Conservation (phyloP, 2,329 filamentous ascomycete genomes). For the Microdochium nivale region DNA sequence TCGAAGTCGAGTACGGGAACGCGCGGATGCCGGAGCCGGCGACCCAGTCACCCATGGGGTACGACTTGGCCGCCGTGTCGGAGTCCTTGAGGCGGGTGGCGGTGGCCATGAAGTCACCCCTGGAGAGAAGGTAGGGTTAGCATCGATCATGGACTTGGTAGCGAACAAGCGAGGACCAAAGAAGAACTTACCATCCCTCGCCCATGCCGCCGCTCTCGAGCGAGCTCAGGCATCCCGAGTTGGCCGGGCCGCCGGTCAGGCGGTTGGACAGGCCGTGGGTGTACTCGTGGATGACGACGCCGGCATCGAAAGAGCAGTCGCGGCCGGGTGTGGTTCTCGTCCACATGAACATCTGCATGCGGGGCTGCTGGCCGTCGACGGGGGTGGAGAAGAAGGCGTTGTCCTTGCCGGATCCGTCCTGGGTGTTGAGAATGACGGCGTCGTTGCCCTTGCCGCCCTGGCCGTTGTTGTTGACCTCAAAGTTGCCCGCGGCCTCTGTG, state of each 20-base stretch:
- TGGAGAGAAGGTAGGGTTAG: too few species aligned
- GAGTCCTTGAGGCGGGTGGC: constrained; percentile 33
- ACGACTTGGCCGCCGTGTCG: constrained; percentile 35
- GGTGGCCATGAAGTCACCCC: constrained; percentile 39
- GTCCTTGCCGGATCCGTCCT: constrained; percentile 45
- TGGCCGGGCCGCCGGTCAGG: constrained; percentile 48
- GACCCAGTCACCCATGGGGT: constrained; percentile 37
- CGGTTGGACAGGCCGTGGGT: constrained; percentile 48
- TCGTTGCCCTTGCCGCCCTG: constrained; percentile 42
- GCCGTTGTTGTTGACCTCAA: constrained; percentile 47
- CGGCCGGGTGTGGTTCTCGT: constrained; percentile 34
- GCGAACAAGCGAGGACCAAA: too few species aligned
- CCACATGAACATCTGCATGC: constrained; percentile 55
- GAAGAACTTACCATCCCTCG: too few species aligned
- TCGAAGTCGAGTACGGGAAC: constrained; percentile 35
- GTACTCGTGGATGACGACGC: constrained; percentile 53
- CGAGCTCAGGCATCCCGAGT: constrained; percentile 33
- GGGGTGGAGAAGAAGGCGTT: constrained; percentile 51
- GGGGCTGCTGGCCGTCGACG: constrained; percentile 37
- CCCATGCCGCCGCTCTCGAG: constrained; percentile 38
- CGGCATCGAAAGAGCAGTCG: constrained; percentile 49
- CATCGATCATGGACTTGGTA: too few species aligned
- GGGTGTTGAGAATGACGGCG: constrained; percentile 45
- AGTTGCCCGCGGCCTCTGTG: constrained; percentile 50
- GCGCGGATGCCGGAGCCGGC: constrained; percentile 29